A percentile compares a stretch with the other conserved stretches of the same genome.
phyloP scores from a whole-genome alignment of 2,329 filamentous ascomycete species.

The Epichloe coenophiala region DNA sequence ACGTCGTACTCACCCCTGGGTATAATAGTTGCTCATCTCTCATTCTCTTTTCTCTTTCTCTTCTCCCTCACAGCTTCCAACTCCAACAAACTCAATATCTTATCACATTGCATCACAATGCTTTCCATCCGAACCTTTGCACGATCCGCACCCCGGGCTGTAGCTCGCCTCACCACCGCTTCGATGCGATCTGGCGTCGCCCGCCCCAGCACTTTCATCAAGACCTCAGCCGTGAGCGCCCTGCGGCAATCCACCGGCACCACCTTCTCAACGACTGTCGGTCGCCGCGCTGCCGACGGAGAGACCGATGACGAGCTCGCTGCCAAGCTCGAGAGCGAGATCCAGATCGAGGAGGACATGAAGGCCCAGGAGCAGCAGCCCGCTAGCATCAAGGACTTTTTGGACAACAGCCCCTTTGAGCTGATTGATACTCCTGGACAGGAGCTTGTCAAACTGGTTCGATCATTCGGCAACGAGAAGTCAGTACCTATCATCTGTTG shows the following conservation, averaged over 20 bases:
- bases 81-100: not conserved
- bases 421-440: conserved; percentile 69
- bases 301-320: conserved; percentile 67
- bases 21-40: too few species aligned
- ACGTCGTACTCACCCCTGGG: not conserved
- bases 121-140: conserved; percentile 52
- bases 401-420: conserved; percentile 75
- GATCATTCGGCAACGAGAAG: conserved; percentile 80
- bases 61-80: conserved; percentile 7
- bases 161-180: conserved; percentile 42
- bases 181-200: conserved; percentile 34
- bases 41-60: too few species aligned
- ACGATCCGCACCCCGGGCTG: conserved; percentile 52
- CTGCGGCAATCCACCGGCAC: conserved; percentile 22
- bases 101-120: conserved; percentile 36
- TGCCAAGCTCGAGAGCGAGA: conserved; percentile 73
- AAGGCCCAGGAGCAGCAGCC: conserved; percentile 59
- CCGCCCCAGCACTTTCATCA: conserved; percentile 35
- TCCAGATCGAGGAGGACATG: conserved; percentile 72
- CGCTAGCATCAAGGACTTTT: conserved; percentile 71
- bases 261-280: conserved; percentile 31
- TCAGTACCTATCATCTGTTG: conserved; percentile 26
- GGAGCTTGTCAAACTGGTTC: conserved; percentile 76
- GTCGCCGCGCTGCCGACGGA: conserved; percentile 26
- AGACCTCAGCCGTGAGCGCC: conserved; percentile 24